These are phyloP conservation scores for Retiboletus fuscus DNA, from an alignment of 1,284 basidiomycete species.

Conservation along the genomic window DNA sequence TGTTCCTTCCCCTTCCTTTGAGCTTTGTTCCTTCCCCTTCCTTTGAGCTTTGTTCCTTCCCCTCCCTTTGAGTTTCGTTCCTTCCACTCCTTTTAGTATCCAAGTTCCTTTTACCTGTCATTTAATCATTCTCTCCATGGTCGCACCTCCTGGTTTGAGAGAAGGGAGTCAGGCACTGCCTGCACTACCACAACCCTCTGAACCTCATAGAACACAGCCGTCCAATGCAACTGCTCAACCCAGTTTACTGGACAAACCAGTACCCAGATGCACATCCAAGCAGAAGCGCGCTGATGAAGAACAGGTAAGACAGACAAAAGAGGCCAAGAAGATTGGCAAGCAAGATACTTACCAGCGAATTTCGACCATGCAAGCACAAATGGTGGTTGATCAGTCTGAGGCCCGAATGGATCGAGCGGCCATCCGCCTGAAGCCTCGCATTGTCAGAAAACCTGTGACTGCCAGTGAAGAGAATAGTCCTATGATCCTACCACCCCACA, in stretches of 20 bases:
- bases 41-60: too few species aligned
- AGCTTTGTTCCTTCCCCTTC: too few species aligned
- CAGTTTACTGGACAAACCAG: background rate
- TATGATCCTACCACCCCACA: background rate
- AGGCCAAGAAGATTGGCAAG: background rate
- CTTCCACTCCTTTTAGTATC: background rate
- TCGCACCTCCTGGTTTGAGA: background rate
- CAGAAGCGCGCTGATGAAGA: slow-evolving; percentile 1
- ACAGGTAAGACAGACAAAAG: background rate
- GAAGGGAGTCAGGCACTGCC: background rate
- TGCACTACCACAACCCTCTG: background rate
- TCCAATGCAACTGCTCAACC: background rate
- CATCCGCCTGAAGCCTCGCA: background rate
- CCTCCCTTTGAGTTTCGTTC: too few species aligned
- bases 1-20: too few species aligned
- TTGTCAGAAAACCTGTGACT: background rate
- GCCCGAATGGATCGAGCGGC: background rate
- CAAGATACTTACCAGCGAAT: background rate
- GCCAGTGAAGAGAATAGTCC: too few species aligned
- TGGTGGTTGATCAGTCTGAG: background rate
- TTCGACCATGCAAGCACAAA: background rate
- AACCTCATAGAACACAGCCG: background rate
- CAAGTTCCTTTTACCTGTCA: background rate
- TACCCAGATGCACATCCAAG: background rate
- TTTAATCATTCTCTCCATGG: background rate